A percentile compares a stretch with the other conserved stretches of the same genome.
Evolutionary conservation across 75 land plant species (phyloP).

Genomic region (Ceratopteris richardii): DNA sequence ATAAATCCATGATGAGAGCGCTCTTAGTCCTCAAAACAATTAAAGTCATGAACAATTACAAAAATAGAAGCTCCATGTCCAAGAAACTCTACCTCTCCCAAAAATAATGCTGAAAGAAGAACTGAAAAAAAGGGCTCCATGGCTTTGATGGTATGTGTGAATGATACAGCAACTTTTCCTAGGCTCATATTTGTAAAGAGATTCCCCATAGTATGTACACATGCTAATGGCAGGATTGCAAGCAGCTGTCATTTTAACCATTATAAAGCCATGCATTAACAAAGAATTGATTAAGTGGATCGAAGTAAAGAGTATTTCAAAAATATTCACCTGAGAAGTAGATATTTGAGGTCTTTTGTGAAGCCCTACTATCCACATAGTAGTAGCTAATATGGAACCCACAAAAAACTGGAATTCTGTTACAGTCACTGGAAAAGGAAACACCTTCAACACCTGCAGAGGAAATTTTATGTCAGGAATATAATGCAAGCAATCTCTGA

Average conservation of each 20-base stretch:
- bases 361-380: conserved; percentile 62
- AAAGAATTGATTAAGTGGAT: neutral
- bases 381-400: conserved; percentile 29
- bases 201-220: conserved; percentile 87
- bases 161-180: conserved; percentile 88
- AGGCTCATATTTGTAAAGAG: conserved; percentile 95
- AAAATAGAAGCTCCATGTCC: too few species aligned
- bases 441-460: conserved; percentile 70
- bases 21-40: neutral
- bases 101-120: conserved; percentile 74
- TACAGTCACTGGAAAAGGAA: conserved; percentile 62
- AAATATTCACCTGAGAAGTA: conserved; percentile 40
- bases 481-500: too few species aligned
- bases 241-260: conserved; percentile 38
- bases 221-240: conserved; percentile 77
- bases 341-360: conserved; percentile 56
- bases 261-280: conserved; percentile 1
- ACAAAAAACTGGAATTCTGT: conserved; percentile 52
- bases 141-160: conserved; percentile 98
- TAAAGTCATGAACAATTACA: too few species aligned
- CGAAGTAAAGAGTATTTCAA: neutral
- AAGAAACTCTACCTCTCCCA: conserved; percentile 98
- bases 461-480: neutral
- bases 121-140: conserved; percentile 99
- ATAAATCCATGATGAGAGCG: neutral